A percentile compares a stretch with the other conserved stretches of the same genome.
Evolutionary conservation across 2,329 filamentous ascomycete species (phyloP).

Genomic region (Xylaria sp.): DNA sequence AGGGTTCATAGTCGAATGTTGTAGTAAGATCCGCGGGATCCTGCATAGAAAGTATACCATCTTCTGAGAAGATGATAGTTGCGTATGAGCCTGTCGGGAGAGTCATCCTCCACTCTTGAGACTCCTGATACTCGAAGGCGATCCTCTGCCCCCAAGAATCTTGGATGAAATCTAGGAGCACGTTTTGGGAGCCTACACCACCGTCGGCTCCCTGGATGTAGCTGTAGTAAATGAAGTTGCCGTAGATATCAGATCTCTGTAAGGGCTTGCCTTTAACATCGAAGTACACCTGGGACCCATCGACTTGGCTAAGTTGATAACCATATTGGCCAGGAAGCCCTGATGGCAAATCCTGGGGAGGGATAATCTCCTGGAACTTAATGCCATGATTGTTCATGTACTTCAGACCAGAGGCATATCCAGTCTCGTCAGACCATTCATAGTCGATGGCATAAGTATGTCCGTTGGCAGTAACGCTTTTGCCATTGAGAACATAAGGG

Average conservation of each 20-base stretch:
- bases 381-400: constrained; percentile 5
- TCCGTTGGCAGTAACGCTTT: constrained; percentile 2
- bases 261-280: background rate
- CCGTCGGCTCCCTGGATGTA: background rate
- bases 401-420: background rate
- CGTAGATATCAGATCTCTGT: background rate
- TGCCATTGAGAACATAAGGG: background rate
- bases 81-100: background rate
- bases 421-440: background rate
- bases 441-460: background rate
- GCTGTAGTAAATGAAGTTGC: background rate
- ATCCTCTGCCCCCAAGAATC: constrained; percentile 6
- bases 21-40: background rate
- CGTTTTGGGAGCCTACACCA: background rate
- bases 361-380: background rate
- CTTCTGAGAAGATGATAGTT: background rate
- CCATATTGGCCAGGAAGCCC: background rate
- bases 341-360: background rate
- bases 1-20: background rate
- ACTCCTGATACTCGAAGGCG: background rate
- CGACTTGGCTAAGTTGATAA: background rate
- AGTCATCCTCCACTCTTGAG: background rate
- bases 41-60: background rate
- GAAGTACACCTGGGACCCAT: background rate
- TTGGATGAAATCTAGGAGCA: background rate